Evolutionary conservation across 164 flowering plant species (phyloP).

Genomic region (Echeveria elegans): DNA sequence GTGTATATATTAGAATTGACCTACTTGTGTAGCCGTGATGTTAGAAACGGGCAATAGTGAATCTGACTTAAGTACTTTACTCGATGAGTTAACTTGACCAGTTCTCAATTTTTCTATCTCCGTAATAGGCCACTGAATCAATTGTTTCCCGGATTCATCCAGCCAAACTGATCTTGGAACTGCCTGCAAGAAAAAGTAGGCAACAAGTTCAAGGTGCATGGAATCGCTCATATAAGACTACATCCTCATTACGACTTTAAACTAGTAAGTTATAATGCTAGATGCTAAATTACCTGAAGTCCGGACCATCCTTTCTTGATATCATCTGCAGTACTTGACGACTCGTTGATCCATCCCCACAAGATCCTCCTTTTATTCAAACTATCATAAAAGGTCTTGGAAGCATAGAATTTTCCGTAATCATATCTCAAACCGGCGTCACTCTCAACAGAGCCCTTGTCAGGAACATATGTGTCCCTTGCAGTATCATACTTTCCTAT

Average conservation of each 20-base stretch:
- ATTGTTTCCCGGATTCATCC: constrained; percentile 24
- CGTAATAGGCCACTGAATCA: constrained; percentile 28
- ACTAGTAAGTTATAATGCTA: too few relatives aligned
- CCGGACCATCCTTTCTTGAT: constrained; percentile 50
- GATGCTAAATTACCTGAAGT: constrained; percentile 42
- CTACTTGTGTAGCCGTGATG: constrained; percentile 33
- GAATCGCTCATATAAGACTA: too few relatives aligned
- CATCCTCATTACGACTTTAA: too few relatives aligned
- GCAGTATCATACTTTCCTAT: constrained; percentile 29
- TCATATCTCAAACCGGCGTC: constrained; percentile 37
- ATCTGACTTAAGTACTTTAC: constrained; percentile 13
- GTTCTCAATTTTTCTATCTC: constrained; percentile 23
- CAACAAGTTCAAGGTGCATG: not conserved
- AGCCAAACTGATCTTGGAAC: constrained; percentile 27
- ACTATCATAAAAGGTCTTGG: constrained; percentile 48
- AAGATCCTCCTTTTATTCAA: constrained; percentile 33
- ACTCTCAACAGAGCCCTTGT: constrained; percentile 20
- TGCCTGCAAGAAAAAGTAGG: constrained; percentile 14
- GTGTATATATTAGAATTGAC: not conserved
- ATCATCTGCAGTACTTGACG: constrained; percentile 20
- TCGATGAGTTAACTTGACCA: constrained; percentile 2
- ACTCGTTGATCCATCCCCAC: constrained; percentile 56
- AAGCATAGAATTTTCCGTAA: constrained; percentile 59
- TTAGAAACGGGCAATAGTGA: constrained; percentile 23
- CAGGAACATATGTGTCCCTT: constrained; percentile 26